These are phyloP conservation scores for Trichoderma sp. DNA, from an alignment of 2,329 filamentous ascomycete species.

Conservation along the genomic window DNA sequence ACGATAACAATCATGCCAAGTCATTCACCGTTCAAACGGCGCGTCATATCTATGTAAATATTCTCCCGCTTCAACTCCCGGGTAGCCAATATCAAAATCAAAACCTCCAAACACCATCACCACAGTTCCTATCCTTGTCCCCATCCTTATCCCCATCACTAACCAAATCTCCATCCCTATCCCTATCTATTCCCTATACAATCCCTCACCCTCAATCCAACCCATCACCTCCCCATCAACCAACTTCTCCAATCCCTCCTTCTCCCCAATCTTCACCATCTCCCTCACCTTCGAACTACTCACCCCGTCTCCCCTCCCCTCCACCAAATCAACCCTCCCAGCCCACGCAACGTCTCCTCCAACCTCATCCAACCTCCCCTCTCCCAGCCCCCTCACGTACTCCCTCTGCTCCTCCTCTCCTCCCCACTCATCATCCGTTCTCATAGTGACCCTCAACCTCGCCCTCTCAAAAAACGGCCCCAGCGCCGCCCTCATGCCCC, in stretches of 20 bases:
- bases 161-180: background rate
- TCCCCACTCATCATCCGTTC: slow-evolving; percentile 62
- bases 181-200: slow-evolving; percentile 47
- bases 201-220: slow-evolving; percentile 55
- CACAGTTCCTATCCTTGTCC: background rate
- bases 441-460: slow-evolving; percentile 61
- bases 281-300: slow-evolving; percentile 64
- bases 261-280: slow-evolving; percentile 49
- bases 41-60: background rate
- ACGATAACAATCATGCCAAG: background rate
- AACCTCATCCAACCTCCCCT: slow-evolving; percentile 46
- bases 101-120: background rate
- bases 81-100: background rate
- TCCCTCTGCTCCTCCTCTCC: slow-evolving; percentile 40
- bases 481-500: slow-evolving; percentile 52
- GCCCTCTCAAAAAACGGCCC: slow-evolving; percentile 63
- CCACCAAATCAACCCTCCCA: slow-evolving; percentile 57
- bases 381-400: slow-evolving; percentile 52
- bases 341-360: slow-evolving; percentile 61
- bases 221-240: slow-evolving; percentile 56
- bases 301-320: slow-evolving; percentile 44
- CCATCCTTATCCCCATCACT: too few species aligned
- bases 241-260: slow-evolving; percentile 47
- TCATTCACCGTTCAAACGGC: background rate
- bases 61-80: background rate